Conservation (phyloP, 1,284 basidiomycete genomes). For the Phellinidium pouzarii region DNA sequence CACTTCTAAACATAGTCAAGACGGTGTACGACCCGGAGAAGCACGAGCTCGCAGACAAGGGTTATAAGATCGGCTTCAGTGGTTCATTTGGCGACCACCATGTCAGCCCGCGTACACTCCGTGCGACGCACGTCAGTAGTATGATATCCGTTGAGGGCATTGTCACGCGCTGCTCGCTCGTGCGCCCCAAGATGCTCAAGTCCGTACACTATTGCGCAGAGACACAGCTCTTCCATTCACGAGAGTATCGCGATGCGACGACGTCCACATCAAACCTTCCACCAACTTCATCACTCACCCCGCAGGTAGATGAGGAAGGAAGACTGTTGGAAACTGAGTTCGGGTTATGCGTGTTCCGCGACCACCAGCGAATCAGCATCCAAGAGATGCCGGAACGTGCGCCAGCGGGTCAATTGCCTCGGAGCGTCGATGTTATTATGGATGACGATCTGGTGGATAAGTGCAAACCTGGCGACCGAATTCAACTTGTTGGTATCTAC, state of each 20-base stretch:
- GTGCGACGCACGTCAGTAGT: constrained; percentile 84
- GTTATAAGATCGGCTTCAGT: constrained; percentile 86
- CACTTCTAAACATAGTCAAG: constrained; percentile 71
- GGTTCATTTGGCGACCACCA: constrained; percentile 99
- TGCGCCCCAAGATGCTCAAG: constrained; percentile 96
- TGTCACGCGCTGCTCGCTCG: constrained; percentile 95
- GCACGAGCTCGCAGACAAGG: constrained; percentile 75
- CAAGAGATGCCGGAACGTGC: constrained; percentile 99
- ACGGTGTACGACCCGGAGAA: constrained; percentile 76
- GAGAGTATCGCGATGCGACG: constrained; percentile 91
- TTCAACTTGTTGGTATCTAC: constrained; percentile 95
- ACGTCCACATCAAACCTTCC: constrained; percentile 78
- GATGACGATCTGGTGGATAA: constrained; percentile 96
- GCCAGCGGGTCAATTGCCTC: constrained; percentile 92
- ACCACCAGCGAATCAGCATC: constrained; percentile 96
- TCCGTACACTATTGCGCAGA: constrained; percentile 94
- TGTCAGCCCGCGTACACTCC: constrained; percentile 90
- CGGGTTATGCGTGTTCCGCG: constrained; percentile 87
- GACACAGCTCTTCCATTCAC: constrained; percentile 79
- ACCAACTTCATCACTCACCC: constrained; percentile 89
- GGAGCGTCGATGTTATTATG: constrained; percentile 92
- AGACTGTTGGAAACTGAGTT: constrained; percentile 88
- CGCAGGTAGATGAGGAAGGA: constrained; percentile 88
- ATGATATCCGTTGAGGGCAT: constrained; percentile 99
- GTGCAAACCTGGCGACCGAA: constrained; percentile 97